phyloP scores from a whole-genome alignment of 305 asterid genomes.

The Striga hermonthica region DNA sequence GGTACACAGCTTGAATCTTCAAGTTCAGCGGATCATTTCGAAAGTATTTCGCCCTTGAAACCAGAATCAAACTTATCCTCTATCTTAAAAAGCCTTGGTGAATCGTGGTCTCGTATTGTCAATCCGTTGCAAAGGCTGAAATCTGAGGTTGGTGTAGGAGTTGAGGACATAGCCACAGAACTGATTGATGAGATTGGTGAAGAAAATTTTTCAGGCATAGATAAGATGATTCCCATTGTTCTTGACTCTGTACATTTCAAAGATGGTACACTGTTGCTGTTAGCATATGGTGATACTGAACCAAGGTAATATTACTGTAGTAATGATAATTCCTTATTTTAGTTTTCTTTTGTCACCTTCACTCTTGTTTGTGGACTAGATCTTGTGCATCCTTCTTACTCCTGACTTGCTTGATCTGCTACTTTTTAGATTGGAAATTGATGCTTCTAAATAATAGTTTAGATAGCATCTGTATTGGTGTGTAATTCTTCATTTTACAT shows the following conservation, averaged over 20 bases:
- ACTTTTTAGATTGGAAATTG: constrained; percentile 10
- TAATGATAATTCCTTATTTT: constrained; percentile 22
- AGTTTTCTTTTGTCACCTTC: constrained; percentile 20
- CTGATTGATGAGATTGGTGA: constrained; percentile 58
- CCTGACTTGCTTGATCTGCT: too few species aligned
- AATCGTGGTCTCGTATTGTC: constrained; percentile 50
- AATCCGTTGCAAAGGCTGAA: constrained; percentile 61
- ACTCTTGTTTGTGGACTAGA: constrained; percentile 19
- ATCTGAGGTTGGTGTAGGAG: constrained; percentile 58
- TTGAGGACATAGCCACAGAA: constrained; percentile 65
- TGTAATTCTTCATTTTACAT: constrained; percentile 16
- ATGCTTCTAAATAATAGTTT: constrained; percentile 11
- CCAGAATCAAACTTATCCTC: constrained; percentile 41
- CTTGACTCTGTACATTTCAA: constrained; percentile 82
- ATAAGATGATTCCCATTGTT: constrained; percentile 62
- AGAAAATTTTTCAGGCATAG: constrained; percentile 50
- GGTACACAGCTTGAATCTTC: constrained; percentile 39
- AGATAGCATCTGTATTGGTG: neutral
- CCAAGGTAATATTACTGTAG: constrained; percentile 61
- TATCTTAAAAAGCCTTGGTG: constrained; percentile 40
- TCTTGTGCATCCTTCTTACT: constrained; percentile 8
- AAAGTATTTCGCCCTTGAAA: constrained; percentile 37
- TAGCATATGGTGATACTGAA: constrained; percentile 92
- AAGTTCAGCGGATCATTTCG: constrained; percentile 35
- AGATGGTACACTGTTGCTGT: constrained; percentile 89